phyloP scores from a whole-genome alignment of 2,329 filamentous ascomycete species.

The Penicillium verrucosum region DNA sequence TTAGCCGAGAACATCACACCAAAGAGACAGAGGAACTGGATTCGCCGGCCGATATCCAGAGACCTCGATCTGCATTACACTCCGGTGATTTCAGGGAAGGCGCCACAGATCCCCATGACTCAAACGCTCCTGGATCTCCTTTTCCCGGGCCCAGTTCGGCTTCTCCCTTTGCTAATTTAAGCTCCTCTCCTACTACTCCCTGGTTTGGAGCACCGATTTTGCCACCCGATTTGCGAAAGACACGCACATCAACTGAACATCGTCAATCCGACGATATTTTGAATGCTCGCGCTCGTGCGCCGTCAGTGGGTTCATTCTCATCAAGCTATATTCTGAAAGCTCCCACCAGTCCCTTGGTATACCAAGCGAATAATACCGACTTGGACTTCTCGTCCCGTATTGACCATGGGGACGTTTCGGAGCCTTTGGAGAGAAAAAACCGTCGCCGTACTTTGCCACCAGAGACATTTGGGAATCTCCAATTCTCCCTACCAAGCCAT shows the following conservation, averaged over 20 bases:
- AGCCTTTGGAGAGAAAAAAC: constrained; percentile 48
- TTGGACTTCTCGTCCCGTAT: constrained; percentile 59
- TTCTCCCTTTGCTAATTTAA: constrained; percentile 21
- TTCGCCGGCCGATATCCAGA: constrained; percentile 66
- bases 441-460: constrained; percentile 72
- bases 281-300: constrained; percentile 46
- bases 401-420: constrained; percentile 51
- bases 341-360: constrained; percentile 87
- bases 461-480: constrained; percentile 52
- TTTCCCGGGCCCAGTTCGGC: constrained; percentile 16
- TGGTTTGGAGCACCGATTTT: constrained; percentile 48
- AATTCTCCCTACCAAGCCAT: constrained; percentile 40
- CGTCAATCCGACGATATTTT: constrained; percentile 18
- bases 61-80: constrained; percentile 72
- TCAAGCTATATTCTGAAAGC: constrained; percentile 80
- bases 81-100: constrained; percentile 60
- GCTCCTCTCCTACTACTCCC: constrained; percentile 56
- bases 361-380: constrained; percentile 82
- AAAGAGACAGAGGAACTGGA: constrained; percentile 47
- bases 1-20: constrained; percentile 26
- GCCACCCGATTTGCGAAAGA: constrained; percentile 8
- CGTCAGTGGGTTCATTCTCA: constrained; percentile 67
- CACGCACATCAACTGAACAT: background rate
- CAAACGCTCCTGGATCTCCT: constrained; percentile 24
- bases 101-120: constrained; percentile 16